These are phyloP conservation scores for Candida ovalis DNA, from an alignment of 805 yeast genomes.

Conservation along the genomic window DNA sequence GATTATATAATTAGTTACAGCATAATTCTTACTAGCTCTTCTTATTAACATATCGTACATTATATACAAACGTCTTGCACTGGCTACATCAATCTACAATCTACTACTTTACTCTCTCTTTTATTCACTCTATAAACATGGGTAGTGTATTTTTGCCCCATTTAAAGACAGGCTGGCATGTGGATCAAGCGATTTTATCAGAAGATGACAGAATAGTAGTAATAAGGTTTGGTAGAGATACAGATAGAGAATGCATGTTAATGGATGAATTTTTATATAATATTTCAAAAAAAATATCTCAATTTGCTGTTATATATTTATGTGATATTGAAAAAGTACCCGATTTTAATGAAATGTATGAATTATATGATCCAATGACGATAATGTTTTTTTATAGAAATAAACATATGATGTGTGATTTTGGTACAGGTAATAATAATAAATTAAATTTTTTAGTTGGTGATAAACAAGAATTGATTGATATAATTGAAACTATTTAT, in stretches of 20 bases:
- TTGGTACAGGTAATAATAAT: slow-evolving; percentile 97
- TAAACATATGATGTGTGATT: slow-evolving; percentile 97
- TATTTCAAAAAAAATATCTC: slow-evolving; percentile 77
- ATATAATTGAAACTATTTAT: slow-evolving; percentile 83
- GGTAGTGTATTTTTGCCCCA: slow-evolving; percentile 83
- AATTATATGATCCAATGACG: slow-evolving; percentile 83
- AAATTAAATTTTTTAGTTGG: slow-evolving; percentile 78
- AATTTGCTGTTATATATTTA: slow-evolving; percentile 82
- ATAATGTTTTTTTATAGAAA: slow-evolving; percentile 91
- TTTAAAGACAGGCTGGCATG: slow-evolving; percentile 88
- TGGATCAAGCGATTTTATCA: slow-evolving; percentile 91
- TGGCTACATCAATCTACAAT: no score
- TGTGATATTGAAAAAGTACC: slow-evolving; percentile 89
- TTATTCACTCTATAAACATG: no score
- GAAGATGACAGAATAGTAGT: slow-evolving; percentile 89
- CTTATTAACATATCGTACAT: no score
- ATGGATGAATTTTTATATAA: slow-evolving; percentile 85
- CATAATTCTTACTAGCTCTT: no score
- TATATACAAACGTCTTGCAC: no score
- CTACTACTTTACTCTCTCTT: no score
- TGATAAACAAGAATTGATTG: slow-evolving; percentile 86
- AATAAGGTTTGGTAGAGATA: slow-evolving; percentile 81
- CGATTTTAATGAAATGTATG: slow-evolving; percentile 89
- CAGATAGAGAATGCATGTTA: slow-evolving; percentile 73
- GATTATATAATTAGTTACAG: no score